Conservation (phyloP, 2,329 filamentous ascomycete species). For the Arthrocladium fulminans region DNA sequence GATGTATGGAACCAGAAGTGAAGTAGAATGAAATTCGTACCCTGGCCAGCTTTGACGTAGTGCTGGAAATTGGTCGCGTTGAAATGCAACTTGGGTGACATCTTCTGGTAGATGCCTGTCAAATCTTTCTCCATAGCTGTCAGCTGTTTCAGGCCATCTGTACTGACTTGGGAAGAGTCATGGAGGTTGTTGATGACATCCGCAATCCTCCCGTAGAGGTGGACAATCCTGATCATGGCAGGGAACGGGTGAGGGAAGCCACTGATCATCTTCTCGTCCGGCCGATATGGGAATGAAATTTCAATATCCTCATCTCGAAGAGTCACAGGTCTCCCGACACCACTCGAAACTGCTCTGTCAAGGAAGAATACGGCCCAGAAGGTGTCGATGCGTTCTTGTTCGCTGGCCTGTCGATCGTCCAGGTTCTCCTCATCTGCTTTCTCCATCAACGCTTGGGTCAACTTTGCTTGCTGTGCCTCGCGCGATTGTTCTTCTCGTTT, state of each 20-base stretch:
- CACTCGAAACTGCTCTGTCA: conserved; percentile 78
- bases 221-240: conserved; percentile 71
- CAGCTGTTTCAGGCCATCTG: conserved; percentile 63
- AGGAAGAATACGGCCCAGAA: conserved; percentile 88
- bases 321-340: conserved; percentile 74
- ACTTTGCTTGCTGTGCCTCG: conserved; percentile 29
- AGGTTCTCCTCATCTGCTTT: conserved; percentile 23
- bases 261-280: conserved; percentile 45
- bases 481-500: conserved; percentile 38
- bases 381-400: conserved; percentile 75
- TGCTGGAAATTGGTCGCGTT: conserved; percentile 79
- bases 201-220: conserved; percentile 75
- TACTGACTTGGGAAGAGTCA: conserved; percentile 62
- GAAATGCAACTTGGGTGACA: conserved; percentile 69
- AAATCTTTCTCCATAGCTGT: conserved; percentile 72
- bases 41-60: conserved; percentile 70
- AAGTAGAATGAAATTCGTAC: conserved; percentile 75
- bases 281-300: conserved; percentile 55
- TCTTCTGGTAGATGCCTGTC: conserved; percentile 63
- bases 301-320: conserved; percentile 79
- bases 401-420: conserved; percentile 44
- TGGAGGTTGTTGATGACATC: conserved; percentile 77
- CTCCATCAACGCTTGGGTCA: conserved; percentile 1
- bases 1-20: conserved; percentile 48
- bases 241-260: conserved; percentile 73